A percentile compares a stretch with the other conserved stretches of the same genome.
These are phyloP conservation scores for Agaricales sp. DNA, from an alignment of 1,284 basidiomycete species.

Conservation along the genomic window DNA sequence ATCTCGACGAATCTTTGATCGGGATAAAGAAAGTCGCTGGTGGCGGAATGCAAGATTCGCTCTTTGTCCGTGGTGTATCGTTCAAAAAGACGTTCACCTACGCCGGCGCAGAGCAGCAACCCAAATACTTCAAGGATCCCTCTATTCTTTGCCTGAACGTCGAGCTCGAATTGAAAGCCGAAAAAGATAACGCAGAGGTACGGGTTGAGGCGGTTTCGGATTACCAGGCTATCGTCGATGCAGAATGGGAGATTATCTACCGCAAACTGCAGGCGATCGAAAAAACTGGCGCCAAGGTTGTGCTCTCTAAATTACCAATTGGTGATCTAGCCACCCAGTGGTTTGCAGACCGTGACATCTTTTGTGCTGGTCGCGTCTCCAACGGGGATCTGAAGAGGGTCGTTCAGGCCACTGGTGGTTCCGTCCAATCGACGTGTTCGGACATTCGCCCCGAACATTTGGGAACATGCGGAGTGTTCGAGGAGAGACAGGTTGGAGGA, in stretches of 20 bases:
- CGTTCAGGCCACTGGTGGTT: constrained; percentile 92
- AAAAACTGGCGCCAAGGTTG: constrained; percentile 94
- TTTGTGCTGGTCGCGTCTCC: constrained; percentile 95
- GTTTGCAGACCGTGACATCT: constrained; percentile 98
- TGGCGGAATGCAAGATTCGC: constrained; percentile 95
- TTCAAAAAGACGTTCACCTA: constrained; percentile 99
- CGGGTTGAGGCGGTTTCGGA: constrained; percentile 94
- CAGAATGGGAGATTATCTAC: constrained; percentile 99
- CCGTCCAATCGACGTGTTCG: constrained; percentile 91
- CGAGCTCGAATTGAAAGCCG: constrained; percentile 97
- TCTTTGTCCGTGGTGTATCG: constrained; percentile 83
- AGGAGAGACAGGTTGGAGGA: constrained; percentile 94
- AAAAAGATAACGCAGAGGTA: constrained; percentile 99
- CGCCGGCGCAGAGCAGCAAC: constrained; percentile 98
- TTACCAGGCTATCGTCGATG: constrained; percentile 98
- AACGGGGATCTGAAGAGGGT: constrained; percentile 90
- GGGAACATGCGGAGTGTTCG: constrained; percentile 85
- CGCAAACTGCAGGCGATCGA: constrained; percentile 95
- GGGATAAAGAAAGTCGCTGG: constrained; percentile 99
- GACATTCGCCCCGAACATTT: constrained; percentile 89
- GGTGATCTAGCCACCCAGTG: constrained; percentile 98
- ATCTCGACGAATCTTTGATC: constrained; percentile 93
- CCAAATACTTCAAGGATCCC: constrained; percentile 86
- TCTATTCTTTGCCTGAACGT: constrained; percentile 94
- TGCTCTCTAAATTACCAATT: constrained; percentile 96